Evolutionary conservation across 202 grass and related monocot species (phyloP).

Genomic region (Setaria italica): DNA sequence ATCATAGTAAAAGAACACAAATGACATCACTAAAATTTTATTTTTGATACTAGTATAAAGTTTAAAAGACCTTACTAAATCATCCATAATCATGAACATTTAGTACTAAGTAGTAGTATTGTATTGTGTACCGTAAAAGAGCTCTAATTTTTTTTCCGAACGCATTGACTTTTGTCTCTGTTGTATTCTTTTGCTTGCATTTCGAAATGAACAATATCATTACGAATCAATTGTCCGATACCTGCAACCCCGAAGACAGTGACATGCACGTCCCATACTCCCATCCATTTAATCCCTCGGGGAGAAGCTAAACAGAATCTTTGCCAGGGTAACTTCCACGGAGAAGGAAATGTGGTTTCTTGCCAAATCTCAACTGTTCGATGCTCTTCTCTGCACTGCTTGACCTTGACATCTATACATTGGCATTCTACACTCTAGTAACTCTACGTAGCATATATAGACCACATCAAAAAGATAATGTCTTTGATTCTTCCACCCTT

Average conservation of each 20-base stretch:
- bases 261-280: background rate
- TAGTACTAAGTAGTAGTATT: too few relatives aligned
- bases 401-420: conserved; percentile 38
- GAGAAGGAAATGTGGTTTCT: conserved; percentile 14
- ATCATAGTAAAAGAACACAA: too few relatives aligned
- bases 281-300: background rate
- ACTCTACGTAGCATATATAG: conserved; percentile 37
- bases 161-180: background rate
- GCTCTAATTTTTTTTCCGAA: too few relatives aligned
- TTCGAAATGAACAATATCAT: conserved; percentile 9
- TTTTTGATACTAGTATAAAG: too few relatives aligned
- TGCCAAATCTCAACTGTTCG: background rate
- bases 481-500: conserved; percentile 45
- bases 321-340: background rate
- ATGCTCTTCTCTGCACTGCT: conserved; percentile 20
- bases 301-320: conserved; percentile 2
- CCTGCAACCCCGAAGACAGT: background rate
- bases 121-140: too few relatives aligned
- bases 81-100: too few relatives aligned
- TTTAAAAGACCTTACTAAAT: too few relatives aligned
- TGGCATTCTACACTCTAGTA: conserved; percentile 32
- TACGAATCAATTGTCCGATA: conserved; percentile 9
- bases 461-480: conserved; percentile 41
- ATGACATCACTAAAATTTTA: too few relatives aligned
- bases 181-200: background rate